A percentile compares a stretch with the other conserved stretches of the same genome.
Evolutionary conservation across 352 stramenopile species (phyloP).

Genomic region (Phytophthora gonapodyides): DNA sequence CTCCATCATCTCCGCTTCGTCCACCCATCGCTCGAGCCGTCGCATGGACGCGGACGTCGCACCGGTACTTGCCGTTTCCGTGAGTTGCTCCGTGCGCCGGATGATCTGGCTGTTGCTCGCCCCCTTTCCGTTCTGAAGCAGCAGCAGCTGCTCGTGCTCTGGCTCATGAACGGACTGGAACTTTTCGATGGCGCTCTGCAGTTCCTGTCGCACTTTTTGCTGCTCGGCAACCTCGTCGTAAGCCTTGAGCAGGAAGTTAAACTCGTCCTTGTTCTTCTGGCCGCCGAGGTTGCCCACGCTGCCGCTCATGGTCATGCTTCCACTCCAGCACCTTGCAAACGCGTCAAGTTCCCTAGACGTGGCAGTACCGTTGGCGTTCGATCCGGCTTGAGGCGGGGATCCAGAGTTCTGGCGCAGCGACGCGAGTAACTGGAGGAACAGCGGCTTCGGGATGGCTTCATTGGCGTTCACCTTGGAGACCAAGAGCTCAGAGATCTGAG

Average conservation of each 20-base stretch:
- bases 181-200: conserved; percentile 52
- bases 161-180: conserved; percentile 41
- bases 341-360: conserved; percentile 34
- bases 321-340: conserved; percentile 40
- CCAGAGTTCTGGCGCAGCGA: conserved; percentile 53
- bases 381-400: conserved; percentile 23
- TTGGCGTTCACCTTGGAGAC: conserved; percentile 52
- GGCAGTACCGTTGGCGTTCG: conserved; percentile 19
- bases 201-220: conserved; percentile 52
- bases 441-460: conserved; percentile 50
- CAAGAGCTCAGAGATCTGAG: conserved; percentile 54
- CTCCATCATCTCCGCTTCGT: conserved; percentile 68
- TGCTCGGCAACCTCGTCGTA: conserved; percentile 68
- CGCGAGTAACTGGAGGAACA: conserved; percentile 53
- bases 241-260: conserved; percentile 67
- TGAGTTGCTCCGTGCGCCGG: conserved; percentile 30
- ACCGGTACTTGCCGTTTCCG: conserved; percentile 23
- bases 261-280: conserved; percentile 59
- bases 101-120: conserved; percentile 35
- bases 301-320: conserved; percentile 47
- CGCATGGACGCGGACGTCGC: conserved; percentile 44
- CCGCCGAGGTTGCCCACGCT: conserved; percentile 32
- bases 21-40: conserved; percentile 61
- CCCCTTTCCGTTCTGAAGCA: conserved; percentile 32
- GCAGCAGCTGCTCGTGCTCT: conserved; percentile 39